Conservation (phyloP, 129 eudicot genomes). For the Escallonia herrerae region DNA sequence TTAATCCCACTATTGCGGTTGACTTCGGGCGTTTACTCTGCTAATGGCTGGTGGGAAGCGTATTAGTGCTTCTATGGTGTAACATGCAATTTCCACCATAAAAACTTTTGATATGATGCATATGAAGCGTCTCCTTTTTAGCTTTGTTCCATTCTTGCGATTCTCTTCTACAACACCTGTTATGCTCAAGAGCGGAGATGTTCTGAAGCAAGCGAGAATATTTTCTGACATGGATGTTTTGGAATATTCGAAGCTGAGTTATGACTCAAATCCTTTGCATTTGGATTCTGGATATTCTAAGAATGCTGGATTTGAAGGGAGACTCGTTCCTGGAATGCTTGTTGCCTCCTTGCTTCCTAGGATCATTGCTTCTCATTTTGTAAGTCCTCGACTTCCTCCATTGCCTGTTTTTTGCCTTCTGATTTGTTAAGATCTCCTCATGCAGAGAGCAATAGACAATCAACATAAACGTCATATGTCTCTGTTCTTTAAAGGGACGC, state of each 20-base stretch:
- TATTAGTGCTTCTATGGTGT: too few relatives aligned
- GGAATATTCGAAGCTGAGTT: slow-evolving; percentile 62
- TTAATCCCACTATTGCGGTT: too few relatives aligned
- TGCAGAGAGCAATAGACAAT: too few relatives aligned
- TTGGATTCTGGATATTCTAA: slow-evolving; percentile 57
- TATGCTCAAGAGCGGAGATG: slow-evolving; percentile 43
- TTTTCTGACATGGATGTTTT: slow-evolving; percentile 46
- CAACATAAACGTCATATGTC: too few relatives aligned
- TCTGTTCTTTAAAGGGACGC: too few relatives aligned
- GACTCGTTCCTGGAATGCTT: slow-evolving; percentile 80
- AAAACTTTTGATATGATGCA: slow-evolving; percentile 1
- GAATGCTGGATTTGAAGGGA: slow-evolving; percentile 54
- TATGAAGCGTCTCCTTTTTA: slow-evolving; percentile 8
- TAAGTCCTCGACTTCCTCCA: slow-evolving; percentile 20
- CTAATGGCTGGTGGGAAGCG: too few relatives aligned
- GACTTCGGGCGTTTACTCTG: too few relatives aligned
- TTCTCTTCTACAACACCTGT: slow-evolving; percentile 20
- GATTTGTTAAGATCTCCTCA: too few relatives aligned
- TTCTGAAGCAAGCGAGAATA: slow-evolving; percentile 41
- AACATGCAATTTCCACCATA: too few relatives aligned
- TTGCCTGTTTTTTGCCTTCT: too few relatives aligned
- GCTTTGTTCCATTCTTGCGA: background rate
- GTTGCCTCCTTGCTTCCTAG: slow-evolving; percentile 78
- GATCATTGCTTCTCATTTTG: slow-evolving; percentile 80
- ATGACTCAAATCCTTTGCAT: slow-evolving; percentile 74